Conservation (phyloP, 2,329 filamentous ascomycete species). For the Penicillium oxalicum region DNA sequence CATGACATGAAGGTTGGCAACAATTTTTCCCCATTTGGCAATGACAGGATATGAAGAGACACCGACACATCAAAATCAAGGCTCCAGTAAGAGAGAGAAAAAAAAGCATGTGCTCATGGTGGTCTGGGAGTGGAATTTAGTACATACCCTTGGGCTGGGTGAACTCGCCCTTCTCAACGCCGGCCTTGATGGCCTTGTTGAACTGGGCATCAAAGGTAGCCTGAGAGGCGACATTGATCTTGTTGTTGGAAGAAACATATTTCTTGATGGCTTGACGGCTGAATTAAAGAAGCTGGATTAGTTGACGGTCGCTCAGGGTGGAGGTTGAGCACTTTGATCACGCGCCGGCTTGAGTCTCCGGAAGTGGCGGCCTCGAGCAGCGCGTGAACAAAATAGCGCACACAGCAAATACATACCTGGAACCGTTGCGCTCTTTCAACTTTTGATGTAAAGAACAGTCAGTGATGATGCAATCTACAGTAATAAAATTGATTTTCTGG, state of each 20-base stretch:
- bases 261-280: constrained; percentile 70
- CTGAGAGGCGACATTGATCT: constrained; percentile 50
- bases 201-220: constrained; percentile 65
- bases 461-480: constrained; percentile 35
- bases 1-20: background rate
- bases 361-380: constrained; percentile 12
- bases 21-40: background rate
- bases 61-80: no score
- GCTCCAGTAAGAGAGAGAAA: background rate
- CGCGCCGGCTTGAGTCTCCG: constrained; percentile 13
- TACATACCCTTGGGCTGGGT: constrained; percentile 81
- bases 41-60: background rate
- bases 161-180: constrained; percentile 82
- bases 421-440: constrained; percentile 66
- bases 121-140: background rate
- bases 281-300: constrained; percentile 29
- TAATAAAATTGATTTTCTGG: constrained; percentile 17
- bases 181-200: constrained; percentile 76
- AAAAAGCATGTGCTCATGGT: constrained; percentile 2
- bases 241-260: constrained; percentile 68
- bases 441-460: constrained; percentile 43
- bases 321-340: constrained; percentile 10
- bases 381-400: constrained; percentile 19
- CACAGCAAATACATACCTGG: constrained; percentile 52
- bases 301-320: constrained; percentile 10